Base-by-base conservation (phyloP, 2,329 filamentous ascomycete species). In the Aureobasidium sp. region DNA sequence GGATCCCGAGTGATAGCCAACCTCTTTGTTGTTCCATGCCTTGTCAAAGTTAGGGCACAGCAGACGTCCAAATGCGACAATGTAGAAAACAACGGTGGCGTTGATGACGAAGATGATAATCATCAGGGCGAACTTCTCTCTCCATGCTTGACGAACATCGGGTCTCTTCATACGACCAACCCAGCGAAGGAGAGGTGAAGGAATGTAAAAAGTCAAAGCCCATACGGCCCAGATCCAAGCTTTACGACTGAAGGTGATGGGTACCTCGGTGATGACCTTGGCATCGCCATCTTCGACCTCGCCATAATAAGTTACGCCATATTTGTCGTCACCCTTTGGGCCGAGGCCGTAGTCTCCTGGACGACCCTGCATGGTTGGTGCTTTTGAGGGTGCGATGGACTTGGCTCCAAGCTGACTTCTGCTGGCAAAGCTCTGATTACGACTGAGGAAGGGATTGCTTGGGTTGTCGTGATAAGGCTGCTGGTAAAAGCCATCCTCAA, bases 111-210 rank as follows among this genome's bases (percentile, higher is more conserved):
- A 66, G 61, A 98, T 97, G 49, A 95, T 63, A 55, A 87, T 74
- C 41, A 90, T 83, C 10, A 98, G 74, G 0, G 93, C 85, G 10
- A 98, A 48, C 71, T 98, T 98, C 65, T 98, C 93, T 69, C 93
- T 81, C 93, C 93, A 98, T 0, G 93, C 93, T 81, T 96, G 87
- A 22, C 93, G 87, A 7, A 98, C 89, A 71, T 98, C 93, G 1
- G 90, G 93, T 53, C 93, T 84, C 72, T 95, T 94, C 93, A 98
- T 98, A 19, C 91, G 87, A 27, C 93, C 93, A 55, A 97, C 64
- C 56, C 78, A 85, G n/a, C 80, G 79, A 14, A 98, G 81, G 2
- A 87, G 60, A 42, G 88, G 86, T 0, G 91, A 97, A 0, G 93
- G 93, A 60, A 96, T 93, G 86, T 88, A 97, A 67, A 89, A 97